A percentile compares a stretch with the other conserved stretches of the same genome.
Conservation (phyloP, 2,329 filamentous ascomycete species). For the Fusarium sterilihyphosum region DNA sequence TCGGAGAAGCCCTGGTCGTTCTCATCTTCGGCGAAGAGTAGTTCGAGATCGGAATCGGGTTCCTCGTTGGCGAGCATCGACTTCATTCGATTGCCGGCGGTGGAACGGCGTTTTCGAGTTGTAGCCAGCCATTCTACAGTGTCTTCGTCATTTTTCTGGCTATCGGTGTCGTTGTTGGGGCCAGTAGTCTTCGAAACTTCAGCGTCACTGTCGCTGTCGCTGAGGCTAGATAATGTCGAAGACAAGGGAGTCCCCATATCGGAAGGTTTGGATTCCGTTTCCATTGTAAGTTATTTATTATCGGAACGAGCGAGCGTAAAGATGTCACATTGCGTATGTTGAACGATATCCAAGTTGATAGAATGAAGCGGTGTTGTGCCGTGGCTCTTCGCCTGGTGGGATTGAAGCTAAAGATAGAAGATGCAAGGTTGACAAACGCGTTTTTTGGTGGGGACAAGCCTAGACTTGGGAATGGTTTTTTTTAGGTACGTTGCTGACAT, state of each 20-base stretch:
- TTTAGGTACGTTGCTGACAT: constrained; percentile 40
- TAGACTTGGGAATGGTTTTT: constrained; percentile 21
- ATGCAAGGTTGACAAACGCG: constrained; percentile 35
- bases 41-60: constrained; percentile 73
- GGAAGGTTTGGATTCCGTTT: constrained; percentile 43
- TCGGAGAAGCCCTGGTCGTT: constrained; percentile 77
- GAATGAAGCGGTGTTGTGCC: constrained; percentile 1
- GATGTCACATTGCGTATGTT: constrained; percentile 35
- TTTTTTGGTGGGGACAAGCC: constrained; percentile 34
- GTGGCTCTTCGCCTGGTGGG: constrained; percentile 12
- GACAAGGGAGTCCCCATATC: constrained; percentile 48
- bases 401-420: constrained; percentile 26
- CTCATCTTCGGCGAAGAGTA: constrained; percentile 79
- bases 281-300: constrained; percentile 40
- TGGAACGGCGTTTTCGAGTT: constrained; percentile 78
- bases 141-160: constrained; percentile 48
- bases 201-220: constrained; percentile 47
- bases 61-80: constrained; percentile 80
- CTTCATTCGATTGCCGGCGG: constrained; percentile 85
- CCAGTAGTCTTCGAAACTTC: constrained; percentile 42
- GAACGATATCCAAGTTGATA: constrained; percentile 1
- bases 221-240: constrained; percentile 43
- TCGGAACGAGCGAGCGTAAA: not conserved
- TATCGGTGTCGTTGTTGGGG: constrained; percentile 47
- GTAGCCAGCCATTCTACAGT: constrained; percentile 76